Conservation (phyloP, 1,139 yeast genomes). For the Pichia sp. region DNA sequence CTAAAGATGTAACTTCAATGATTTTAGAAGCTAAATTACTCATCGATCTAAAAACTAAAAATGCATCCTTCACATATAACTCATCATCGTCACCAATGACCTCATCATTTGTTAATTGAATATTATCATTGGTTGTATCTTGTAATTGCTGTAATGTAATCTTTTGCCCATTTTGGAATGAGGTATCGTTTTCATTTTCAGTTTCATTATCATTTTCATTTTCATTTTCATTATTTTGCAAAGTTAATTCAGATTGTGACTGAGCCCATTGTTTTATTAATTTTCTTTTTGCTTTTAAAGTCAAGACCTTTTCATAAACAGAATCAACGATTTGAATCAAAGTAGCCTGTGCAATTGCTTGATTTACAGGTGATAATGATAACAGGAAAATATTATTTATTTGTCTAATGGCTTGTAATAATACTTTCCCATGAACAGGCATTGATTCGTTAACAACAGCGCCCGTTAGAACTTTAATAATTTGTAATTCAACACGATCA, state of each 20-base stretch:
- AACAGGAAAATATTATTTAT: conserved; percentile 87
- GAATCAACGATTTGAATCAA: conserved; percentile 85
- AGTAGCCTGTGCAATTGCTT: conserved; percentile 92
- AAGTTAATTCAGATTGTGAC: neutral
- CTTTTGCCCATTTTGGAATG: conserved; percentile 10
- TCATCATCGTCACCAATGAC: conserved; percentile 52
- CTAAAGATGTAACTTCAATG: conserved; percentile 64
- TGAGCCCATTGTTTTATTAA: neutral
- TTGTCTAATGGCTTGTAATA: conserved; percentile 86
- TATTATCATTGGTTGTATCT: conserved; percentile 50
- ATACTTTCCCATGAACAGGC: conserved; percentile 86
- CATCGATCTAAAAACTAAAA: conserved; percentile 87
- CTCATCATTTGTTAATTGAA: conserved; percentile 48
- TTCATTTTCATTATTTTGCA: neutral
- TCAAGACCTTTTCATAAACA: conserved; percentile 65
- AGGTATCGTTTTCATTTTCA: neutral
- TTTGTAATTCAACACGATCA: conserved; percentile 81
- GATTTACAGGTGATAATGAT: conserved; percentile 75
- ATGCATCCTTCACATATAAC: conserved; percentile 79
- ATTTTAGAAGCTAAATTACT: conserved; percentile 84
- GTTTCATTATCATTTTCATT: neutral
- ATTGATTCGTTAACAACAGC: conserved; percentile 74
- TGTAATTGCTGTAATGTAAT: conserved; percentile 42
- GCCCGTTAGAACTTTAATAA: conserved; percentile 83
- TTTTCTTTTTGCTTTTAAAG: conserved; percentile 23